Conservation (phyloP, 495 filamentous ascomycete genomes). For the Penicillium malachiteum region DNA sequence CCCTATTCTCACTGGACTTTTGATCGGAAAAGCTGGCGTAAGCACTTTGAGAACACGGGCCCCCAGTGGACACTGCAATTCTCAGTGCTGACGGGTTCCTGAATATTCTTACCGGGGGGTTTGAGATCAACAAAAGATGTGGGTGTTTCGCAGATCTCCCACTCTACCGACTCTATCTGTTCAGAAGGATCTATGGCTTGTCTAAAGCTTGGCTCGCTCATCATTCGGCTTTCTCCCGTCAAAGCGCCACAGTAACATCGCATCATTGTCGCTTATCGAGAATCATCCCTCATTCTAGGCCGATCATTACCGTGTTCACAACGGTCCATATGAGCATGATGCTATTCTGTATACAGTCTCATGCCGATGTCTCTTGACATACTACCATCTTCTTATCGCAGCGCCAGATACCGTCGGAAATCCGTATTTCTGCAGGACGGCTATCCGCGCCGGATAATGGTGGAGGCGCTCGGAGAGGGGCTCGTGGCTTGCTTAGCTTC, state of each 20-base stretch:
- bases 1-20: no score
- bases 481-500: conserved; percentile 1
- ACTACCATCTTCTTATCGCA: conserved; percentile 6
- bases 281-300: not conserved
- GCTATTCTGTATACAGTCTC: conserved; percentile 2
- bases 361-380: not conserved
- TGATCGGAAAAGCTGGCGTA: no score
- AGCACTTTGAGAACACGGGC: no score
- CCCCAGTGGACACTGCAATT: not conserved
- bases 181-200: conserved; percentile 8
- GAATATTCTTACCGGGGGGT: not conserved
- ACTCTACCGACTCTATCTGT: not conserved
- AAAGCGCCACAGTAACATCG: conserved; percentile 23
- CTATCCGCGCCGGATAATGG: not conserved
- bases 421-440: conserved; percentile 5
- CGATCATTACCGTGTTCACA: conserved; percentile 15
- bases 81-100: not conserved
- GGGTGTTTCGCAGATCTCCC: not conserved
- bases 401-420: conserved; percentile 7
- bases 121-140: not conserved
- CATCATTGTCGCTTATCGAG: conserved; percentile 14
- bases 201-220: conserved; percentile 16
- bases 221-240: not conserved
- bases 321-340: conserved; percentile 5
- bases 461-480: not conserved